phyloP scores from a whole-genome alignment of 495 filamentous ascomycete genomes.

The Annulohypoxylon stygium region DNA sequence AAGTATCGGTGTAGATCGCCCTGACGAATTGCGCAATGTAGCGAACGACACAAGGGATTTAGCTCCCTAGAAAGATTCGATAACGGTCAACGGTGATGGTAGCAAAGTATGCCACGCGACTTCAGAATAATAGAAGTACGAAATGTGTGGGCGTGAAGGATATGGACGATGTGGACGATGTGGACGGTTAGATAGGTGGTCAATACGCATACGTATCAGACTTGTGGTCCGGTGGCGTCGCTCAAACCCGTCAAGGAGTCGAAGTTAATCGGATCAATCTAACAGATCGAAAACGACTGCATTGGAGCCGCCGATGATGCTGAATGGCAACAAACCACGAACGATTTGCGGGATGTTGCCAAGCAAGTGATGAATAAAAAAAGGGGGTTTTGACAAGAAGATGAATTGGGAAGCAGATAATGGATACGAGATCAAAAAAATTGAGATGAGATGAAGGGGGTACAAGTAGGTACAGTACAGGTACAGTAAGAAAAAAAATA shows the following conservation, averaged over 20 bases:
- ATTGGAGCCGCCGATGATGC: conserved; percentile 27
- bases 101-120: conserved; percentile 3
- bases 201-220: conserved; percentile 44
- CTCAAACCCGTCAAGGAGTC: conserved; percentile 32
- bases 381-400: conserved; percentile 17
- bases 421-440: conserved; percentile 33
- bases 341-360: conserved; percentile 21
- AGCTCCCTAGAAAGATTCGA: conserved; percentile 22
- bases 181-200: conserved; percentile 18
- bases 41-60: conserved; percentile 47
- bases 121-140: not conserved
- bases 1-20: conserved; percentile 36
- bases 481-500: conserved; percentile 23
- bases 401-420: conserved; percentile 30
- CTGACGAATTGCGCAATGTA: conserved; percentile 38
- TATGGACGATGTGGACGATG: not conserved
- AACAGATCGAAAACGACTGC: conserved; percentile 37
- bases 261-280: conserved; percentile 42
- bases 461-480: conserved; percentile 1
- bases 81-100: conserved; percentile 2
- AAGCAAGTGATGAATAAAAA: conserved; percentile 7
- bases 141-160: not conserved
- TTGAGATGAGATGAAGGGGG: conserved; percentile 37
- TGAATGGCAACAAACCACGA: conserved; percentile 31
- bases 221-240: conserved; percentile 31